Percentiles rank a stretch among this genome's conserved stretches.
Conservation (phyloP, 495 filamentous ascomycete species). For the Cetradonia linearis region DNA sequence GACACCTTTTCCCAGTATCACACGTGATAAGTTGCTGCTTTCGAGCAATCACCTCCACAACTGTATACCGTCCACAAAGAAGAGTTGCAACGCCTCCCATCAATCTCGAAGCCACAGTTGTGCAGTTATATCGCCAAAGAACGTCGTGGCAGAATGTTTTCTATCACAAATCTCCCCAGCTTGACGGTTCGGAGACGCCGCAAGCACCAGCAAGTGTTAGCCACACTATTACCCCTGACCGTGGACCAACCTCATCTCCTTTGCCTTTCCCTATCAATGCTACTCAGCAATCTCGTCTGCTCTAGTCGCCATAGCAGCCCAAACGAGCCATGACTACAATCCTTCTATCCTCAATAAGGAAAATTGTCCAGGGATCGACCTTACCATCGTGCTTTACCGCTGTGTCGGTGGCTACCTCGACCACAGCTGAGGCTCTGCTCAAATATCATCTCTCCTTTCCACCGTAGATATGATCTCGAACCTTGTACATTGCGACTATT, state of each 20-base stretch:
- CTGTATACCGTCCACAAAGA: neutral
- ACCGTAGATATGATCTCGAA: neutral
- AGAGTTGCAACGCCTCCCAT: neutral
- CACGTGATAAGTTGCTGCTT: neutral
- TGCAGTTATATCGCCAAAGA: neutral
- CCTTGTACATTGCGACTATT: neutral
- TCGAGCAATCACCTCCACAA: neutral
- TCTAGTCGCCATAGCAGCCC: neutral
- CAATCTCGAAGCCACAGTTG: neutral
- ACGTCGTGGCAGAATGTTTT: neutral
- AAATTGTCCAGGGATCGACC: neutral
- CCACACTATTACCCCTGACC: neutral
- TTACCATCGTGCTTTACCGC: neutral
- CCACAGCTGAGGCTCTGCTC: conserved; percentile 3
- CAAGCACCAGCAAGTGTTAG: neutral
- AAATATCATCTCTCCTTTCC: neutral
- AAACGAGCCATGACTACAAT: neutral
- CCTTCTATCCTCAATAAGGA: neutral
- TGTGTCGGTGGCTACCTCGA: neutral
- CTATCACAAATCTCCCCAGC: neutral
- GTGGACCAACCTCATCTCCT: neutral
- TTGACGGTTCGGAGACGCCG: neutral
- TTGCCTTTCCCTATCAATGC: neutral
- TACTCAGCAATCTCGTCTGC: too few relatives aligned
- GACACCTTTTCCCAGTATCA: neutral